Evolutionary conservation across 2,329 filamentous ascomycete genomes (phyloP).

Genomic region (Microcyclospora pomicola): DNA sequence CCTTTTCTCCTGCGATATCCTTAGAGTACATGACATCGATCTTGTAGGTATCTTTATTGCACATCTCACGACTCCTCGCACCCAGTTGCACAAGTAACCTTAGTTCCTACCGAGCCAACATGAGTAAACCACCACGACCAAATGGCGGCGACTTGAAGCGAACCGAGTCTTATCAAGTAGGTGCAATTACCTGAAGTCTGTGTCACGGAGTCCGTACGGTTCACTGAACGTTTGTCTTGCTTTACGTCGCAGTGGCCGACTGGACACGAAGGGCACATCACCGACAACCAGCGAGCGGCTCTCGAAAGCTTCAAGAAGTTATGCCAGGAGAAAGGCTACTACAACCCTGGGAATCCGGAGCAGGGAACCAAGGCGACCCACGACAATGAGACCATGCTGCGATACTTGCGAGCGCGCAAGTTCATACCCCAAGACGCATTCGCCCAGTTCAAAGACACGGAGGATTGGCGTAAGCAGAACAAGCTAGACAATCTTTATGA

Average conservation of each 20-base stretch:
- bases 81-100: too few species aligned
- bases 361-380: conserved; percentile 40
- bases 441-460: conserved; percentile 74
- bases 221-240: background rate
- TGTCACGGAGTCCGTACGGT: background rate
- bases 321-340: conserved; percentile 51
- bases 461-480: conserved; percentile 73
- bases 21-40: too few species aligned
- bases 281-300: conserved; percentile 49
- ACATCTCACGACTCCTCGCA: too few species aligned
- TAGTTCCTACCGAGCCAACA: too few species aligned
- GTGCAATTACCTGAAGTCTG: background rate
- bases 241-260: conserved; percentile 42
- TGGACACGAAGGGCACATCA: conserved; percentile 73
- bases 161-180: conserved; percentile 9
- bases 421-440: conserved; percentile 68
- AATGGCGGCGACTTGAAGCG: conserved; percentile 2
- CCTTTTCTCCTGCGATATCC: too few species aligned
- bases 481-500: conserved; percentile 67
- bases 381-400: conserved; percentile 62
- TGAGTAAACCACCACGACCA: too few species aligned
- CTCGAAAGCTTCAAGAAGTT: conserved; percentile 59
- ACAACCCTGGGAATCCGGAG: conserved; percentile 34
- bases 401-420: conserved; percentile 72
- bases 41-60: too few species aligned